These are phyloP conservation scores for Blastobotrys chiropterorum DNA, from an alignment of 805 yeast genomes.

Conservation along the genomic window DNA sequence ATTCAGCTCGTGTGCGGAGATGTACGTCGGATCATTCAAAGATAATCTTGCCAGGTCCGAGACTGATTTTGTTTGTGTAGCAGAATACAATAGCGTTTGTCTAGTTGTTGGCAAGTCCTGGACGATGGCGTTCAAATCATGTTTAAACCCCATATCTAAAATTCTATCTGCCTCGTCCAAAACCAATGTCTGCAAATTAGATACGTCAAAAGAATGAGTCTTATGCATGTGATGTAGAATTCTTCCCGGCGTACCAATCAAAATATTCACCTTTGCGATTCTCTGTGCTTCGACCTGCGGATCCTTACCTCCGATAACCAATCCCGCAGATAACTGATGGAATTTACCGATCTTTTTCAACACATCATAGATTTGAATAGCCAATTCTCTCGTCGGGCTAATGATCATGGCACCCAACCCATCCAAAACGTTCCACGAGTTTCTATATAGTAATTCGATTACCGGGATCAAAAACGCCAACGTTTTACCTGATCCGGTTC, in stretches of 20 bases:
- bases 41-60: conserved; percentile 78
- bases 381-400: conserved; percentile 90
- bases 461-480: conserved; percentile 80
- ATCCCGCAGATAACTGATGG: conserved; percentile 76
- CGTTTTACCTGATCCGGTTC: conserved; percentile 89
- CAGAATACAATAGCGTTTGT: conserved; percentile 81
- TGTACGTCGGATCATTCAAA: conserved; percentile 53
- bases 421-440: conserved; percentile 73
- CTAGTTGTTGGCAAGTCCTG: conserved; percentile 71
- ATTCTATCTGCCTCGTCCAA: conserved; percentile 92
- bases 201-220: conserved; percentile 68
- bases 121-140: conserved; percentile 73
- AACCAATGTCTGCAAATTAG: conserved; percentile 70
- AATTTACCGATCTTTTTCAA: conserved; percentile 71
- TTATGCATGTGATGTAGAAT: conserved; percentile 87
- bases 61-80: conserved; percentile 82
- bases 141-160: conserved; percentile 87
- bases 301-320: conserved; percentile 92
- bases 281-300: conserved; percentile 76
- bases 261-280: conserved; percentile 67
- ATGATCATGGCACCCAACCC: conserved; percentile 85
- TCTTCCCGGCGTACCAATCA: conserved; percentile 91
- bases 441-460: conserved; percentile 51
- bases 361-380: conserved; percentile 86
- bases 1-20: conserved; percentile 41